A percentile compares a stretch with the other conserved stretches of the same genome.
phyloP scores from a whole-genome alignment of 805 yeast genomes.

The Kluyveromyces lactis region DNA sequence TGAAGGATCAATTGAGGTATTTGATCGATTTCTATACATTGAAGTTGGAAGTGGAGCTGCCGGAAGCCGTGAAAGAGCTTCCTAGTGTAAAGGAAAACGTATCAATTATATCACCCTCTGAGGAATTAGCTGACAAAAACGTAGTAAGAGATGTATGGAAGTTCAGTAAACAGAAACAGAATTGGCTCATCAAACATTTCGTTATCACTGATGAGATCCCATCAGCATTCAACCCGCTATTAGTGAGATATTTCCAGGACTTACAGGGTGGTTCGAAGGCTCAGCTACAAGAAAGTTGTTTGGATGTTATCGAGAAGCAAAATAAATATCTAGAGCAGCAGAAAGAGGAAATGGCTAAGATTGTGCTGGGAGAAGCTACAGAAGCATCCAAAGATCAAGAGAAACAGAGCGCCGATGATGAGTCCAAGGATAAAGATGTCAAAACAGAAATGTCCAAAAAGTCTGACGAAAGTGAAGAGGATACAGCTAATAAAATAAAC shows the following conservation, averaged over 20 bases:
- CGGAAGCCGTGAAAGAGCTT: slow-evolving; percentile 13
- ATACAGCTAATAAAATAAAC: neutral
- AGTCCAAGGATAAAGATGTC: neutral
- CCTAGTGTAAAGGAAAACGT: slow-evolving; percentile 19
- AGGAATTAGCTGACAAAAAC: slow-evolving; percentile 8
- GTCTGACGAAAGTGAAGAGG: slow-evolving; percentile 1
- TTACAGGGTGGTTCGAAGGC: slow-evolving; percentile 15
- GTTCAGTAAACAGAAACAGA: slow-evolving; percentile 30
- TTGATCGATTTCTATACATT: slow-evolving; percentile 26
- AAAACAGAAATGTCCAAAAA: neutral
- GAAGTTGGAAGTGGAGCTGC: slow-evolving; percentile 20
- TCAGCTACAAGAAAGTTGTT: slow-evolving; percentile 5
- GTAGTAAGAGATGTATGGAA: slow-evolving; percentile 22
- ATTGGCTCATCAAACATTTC: slow-evolving; percentile 29
- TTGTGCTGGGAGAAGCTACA: slow-evolving; percentile 3
- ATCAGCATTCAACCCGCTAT: slow-evolving; percentile 18
- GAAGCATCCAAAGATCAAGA: neutral
- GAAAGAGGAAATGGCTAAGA: slow-evolving; percentile 5
- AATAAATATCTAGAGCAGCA: slow-evolving; percentile 11
- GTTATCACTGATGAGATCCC: slow-evolving; percentile 23
- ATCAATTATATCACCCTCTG: slow-evolving; percentile 2
- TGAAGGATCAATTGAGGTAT: slow-evolving; percentile 29
- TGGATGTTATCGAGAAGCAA: neutral
- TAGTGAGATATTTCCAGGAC: slow-evolving; percentile 24
- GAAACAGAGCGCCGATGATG: neutral